A percentile compares a stretch with the other conserved stretches of the same genome.
phyloP scores from a whole-genome alignment of 2,329 filamentous ascomycete genomes.

The Colletotrichum navitas region DNA sequence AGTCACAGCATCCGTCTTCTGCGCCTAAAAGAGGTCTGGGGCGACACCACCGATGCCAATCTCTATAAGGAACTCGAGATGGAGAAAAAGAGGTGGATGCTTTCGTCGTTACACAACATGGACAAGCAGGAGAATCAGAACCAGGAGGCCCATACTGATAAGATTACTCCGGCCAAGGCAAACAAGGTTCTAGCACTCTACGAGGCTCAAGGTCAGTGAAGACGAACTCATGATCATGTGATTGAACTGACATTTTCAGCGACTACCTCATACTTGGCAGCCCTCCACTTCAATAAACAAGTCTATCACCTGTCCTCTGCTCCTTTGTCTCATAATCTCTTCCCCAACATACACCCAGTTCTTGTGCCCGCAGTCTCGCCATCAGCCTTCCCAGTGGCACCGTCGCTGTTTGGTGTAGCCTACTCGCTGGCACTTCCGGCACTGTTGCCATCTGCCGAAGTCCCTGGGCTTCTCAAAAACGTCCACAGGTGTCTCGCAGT shows the following conservation, averaged over 20 bases:
- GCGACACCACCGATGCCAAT: slow-evolving; percentile 58
- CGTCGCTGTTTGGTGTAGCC: slow-evolving; percentile 61
- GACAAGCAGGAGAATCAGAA: slow-evolving; percentile 50
- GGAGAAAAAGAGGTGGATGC: slow-evolving; percentile 72
- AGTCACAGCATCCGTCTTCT: slow-evolving; percentile 65
- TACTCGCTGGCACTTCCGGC: slow-evolving; percentile 69
- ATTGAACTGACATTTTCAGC: slow-evolving; percentile 50
- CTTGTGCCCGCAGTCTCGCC: slow-evolving; percentile 54
- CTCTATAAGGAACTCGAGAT: slow-evolving; percentile 65
- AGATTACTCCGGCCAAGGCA: slow-evolving; percentile 42
- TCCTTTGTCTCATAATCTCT: slow-evolving; percentile 54
- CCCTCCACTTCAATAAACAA: slow-evolving; percentile 54
- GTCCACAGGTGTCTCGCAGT: slow-evolving; percentile 68
- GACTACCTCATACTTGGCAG: slow-evolving; percentile 63
- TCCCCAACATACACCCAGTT: slow-evolving; percentile 57
- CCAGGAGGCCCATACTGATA: slow-evolving; percentile 31
- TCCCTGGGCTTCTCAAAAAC: slow-evolving; percentile 68
- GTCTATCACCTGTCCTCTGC: slow-evolving; percentile 62
- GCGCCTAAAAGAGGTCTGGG: slow-evolving; percentile 66
- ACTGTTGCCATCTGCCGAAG: slow-evolving; percentile 66
- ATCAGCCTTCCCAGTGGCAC: slow-evolving; percentile 54
- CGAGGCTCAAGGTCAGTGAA: slow-evolving; percentile 61
- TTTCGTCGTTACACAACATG: slow-evolving; percentile 66
- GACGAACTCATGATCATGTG: slow-evolving; percentile 36
- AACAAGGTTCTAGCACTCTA: slow-evolving; percentile 62